Evolutionary conservation across 768 basidiomycete genomes (phyloP), one percentile per base, ranked within the genome.

Genomic region (Tephrocybe sp.): DNA sequence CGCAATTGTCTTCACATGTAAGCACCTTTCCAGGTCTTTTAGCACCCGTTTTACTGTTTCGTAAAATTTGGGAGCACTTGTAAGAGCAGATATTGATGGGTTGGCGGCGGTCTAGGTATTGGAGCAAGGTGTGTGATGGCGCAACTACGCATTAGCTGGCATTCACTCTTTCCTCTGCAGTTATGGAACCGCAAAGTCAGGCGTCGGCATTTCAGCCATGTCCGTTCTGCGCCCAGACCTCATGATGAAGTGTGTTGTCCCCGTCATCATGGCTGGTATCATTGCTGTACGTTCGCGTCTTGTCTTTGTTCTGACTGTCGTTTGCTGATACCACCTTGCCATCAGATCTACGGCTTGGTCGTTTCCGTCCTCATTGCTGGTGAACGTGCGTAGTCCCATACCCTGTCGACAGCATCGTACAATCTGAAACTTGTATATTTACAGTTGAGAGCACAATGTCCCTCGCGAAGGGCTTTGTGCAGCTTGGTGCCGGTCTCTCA

Each of bases 211-310:
- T 60, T 89, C 93, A 50, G 95, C 97, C 59, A 98, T 97, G 97
- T 93, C 95, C 50, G 92, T 96, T 61, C 85, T 97, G 52, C 86
- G 94, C 57, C 96, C 95, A 45, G 95, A 96, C 78, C 78, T 88
- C 63, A 95, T 98, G 91, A 96, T 98, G 90, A 93, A 88, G 79
- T 95, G 90, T 83, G 87, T 90, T 58, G 85, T 98, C 46, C 95
- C 95, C 40, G 94, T 98, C 69, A 89, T 99, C 73, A 98, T 98
- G 96, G 96, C 96, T 80, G 96, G 96, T 93, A 98, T 98, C 77
- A 97, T 98, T 75, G 96, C 91, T 69, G 96, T 98, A 61, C 59
- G 93, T 85, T 28, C 36, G 25, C 33, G 23, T 45, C n/a, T 15
- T 39, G 34, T 14, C 34, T 15, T 38, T 23, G 37, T 32, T 44